phyloP scores from a whole-genome alignment of 2,329 filamentous ascomycete genomes.

The Cryphonectria radicalis region DNA sequence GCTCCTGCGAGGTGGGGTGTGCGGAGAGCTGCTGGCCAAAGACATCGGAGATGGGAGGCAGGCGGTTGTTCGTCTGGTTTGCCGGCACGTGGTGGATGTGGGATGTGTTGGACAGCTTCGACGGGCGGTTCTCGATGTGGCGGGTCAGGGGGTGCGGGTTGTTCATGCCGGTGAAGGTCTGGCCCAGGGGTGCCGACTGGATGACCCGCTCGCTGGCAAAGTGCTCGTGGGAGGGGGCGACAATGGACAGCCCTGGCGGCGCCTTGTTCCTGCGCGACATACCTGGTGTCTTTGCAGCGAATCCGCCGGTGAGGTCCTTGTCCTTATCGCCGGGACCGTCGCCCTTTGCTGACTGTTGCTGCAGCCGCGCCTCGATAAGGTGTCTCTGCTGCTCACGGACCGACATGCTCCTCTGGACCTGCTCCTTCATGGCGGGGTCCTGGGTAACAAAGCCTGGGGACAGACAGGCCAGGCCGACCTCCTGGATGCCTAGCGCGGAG shows the following conservation, averaged over 20 bases:
- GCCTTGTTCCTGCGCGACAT: slow-evolving; percentile 77
- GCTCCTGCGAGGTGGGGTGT: slow-evolving; percentile 59
- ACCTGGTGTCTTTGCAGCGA: slow-evolving; percentile 72
- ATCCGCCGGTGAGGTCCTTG: slow-evolving; percentile 47
- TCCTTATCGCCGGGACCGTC: slow-evolving; percentile 67
- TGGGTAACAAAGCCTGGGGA: slow-evolving; percentile 96
- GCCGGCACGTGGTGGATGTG: slow-evolving; percentile 91
- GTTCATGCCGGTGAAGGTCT: slow-evolving; percentile 92
- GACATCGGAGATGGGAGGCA: slow-evolving; percentile 93
- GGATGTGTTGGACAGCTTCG: slow-evolving; percentile 79
- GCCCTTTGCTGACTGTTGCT: slow-evolving; percentile 83
- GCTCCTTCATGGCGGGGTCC: slow-evolving; percentile 94
- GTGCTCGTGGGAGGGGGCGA: slow-evolving; percentile 88
- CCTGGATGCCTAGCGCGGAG: slow-evolving; percentile 77
- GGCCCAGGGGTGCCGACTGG: slow-evolving; percentile 91
- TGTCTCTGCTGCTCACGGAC: slow-evolving; percentile 92
- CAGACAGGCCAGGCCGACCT: slow-evolving; percentile 90
- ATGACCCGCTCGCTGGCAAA: slow-evolving; percentile 95
- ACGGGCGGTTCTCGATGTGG: slow-evolving; percentile 80
- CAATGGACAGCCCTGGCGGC: slow-evolving; percentile 89
- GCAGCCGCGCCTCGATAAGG: slow-evolving; percentile 89
- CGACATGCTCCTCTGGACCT: slow-evolving; percentile 90
- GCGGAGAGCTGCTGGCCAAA: slow-evolving; percentile 79
- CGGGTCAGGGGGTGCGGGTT: slow-evolving; percentile 76
- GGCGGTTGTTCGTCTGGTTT: slow-evolving; percentile 85